Conservation (phyloP, 2,329 filamentous ascomycete genomes). For the Hyphodiscus sp. region DNA sequence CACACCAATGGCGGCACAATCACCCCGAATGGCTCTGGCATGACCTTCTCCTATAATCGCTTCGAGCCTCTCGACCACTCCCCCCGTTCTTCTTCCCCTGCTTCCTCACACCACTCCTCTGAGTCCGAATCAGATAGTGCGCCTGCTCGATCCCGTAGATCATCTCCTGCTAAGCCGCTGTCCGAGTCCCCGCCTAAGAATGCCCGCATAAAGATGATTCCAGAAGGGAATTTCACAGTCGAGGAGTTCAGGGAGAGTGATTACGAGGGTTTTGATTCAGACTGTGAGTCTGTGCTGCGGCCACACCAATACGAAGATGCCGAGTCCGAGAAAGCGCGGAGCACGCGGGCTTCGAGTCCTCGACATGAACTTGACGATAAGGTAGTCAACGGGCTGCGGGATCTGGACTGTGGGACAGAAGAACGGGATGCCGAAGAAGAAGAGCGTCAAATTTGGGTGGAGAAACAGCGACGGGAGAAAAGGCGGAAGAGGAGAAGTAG, state of each 20-base stretch:
- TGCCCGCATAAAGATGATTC: constrained; percentile 8
- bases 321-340: constrained; percentile 23
- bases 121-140: constrained; percentile 20
- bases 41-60: constrained; percentile 30
- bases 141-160: constrained; percentile 24
- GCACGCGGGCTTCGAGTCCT: constrained; percentile 9
- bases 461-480: constrained; percentile 19
- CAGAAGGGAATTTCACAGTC: constrained; percentile 27
- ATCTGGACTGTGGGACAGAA: constrained; percentile 18
- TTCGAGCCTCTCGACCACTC: constrained; percentile 33
- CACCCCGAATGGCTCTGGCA: constrained; percentile 32
- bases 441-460: constrained; percentile 23
- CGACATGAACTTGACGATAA: constrained; percentile 19
- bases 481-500: constrained; percentile 26
- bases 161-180: constrained; percentile 13
- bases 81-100: constrained; percentile 34
- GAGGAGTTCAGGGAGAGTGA: constrained; percentile 27
- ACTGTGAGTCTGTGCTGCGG: constrained; percentile 23
- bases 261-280: constrained; percentile 24
- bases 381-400: constrained; percentile 14
- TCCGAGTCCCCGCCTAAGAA: constrained; percentile 10
- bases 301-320: constrained; percentile 30
- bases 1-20: constrained; percentile 33
- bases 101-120: constrained; percentile 19
- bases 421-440: constrained; percentile 11